These are phyloP conservation scores for Fraxinus latifolia DNA, from an alignment of 305 asterid species.

Conservation along the genomic window DNA sequence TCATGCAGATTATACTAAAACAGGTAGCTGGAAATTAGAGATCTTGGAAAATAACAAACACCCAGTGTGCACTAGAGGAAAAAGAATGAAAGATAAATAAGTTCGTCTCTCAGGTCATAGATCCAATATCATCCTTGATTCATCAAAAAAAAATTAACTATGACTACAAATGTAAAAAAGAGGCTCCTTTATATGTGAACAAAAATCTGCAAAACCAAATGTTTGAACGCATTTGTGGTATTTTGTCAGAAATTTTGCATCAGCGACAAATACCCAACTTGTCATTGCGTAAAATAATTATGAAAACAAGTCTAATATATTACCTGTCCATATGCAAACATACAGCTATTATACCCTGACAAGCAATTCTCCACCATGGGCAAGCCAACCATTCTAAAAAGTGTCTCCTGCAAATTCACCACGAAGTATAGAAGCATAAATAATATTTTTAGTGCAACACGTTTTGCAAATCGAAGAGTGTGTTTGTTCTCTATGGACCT, in stretches of 20 bases:
- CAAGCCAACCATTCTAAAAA: conserved; percentile 88
- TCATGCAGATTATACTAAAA: neutral
- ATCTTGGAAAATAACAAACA: neutral
- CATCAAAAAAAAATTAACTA: neutral
- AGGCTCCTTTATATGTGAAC: neutral
- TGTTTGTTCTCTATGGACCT: conserved; percentile 41
- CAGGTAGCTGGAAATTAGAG: neutral
- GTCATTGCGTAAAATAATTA: conserved; percentile 1
- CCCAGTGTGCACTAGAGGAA: neutral
- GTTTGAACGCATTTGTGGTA: neutral
- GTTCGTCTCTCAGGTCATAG: neutral
- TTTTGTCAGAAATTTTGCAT: neutral
- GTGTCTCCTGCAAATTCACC: conserved; percentile 66
- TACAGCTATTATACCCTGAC: conserved; percentile 95
- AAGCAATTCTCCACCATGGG: conserved; percentile 98
- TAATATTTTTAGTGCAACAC: conserved; percentile 11
- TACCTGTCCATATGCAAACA: conserved; percentile 99
- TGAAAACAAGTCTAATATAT: neutral
- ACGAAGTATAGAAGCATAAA: conserved; percentile 12
- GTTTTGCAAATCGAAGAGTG: conserved; percentile 4
- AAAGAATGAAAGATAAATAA: neutral
- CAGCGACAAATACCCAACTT: neutral
- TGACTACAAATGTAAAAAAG: neutral
- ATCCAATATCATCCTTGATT: conserved; percentile 7
- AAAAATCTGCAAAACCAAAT: neutral